Conservation (phyloP, 2,329 filamentous ascomycete species). For the Scytalidium lignicola region DNA sequence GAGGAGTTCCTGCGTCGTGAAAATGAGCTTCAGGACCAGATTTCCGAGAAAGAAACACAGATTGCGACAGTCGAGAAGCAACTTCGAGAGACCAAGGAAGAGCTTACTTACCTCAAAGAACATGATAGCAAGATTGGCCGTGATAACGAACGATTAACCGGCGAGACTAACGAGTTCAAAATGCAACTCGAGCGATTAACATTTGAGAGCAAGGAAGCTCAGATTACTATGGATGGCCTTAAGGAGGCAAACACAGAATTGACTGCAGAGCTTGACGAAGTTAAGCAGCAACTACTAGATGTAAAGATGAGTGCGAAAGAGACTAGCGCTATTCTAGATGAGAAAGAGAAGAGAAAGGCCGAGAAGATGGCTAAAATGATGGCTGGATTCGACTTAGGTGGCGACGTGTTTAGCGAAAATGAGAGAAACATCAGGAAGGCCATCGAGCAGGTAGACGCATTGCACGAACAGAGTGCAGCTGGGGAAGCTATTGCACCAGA, state of each 20-base stretch:
- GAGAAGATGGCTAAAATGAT: constrained; percentile 99
- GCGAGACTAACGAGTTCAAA: constrained; percentile 85
- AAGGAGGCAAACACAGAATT: constrained; percentile 95
- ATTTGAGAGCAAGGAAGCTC: constrained; percentile 94
- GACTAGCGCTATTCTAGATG: constrained; percentile 80
- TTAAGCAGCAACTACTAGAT: constrained; percentile 93
- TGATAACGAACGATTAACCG: constrained; percentile 81
- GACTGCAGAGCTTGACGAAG: constrained; percentile 84
- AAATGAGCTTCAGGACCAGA: constrained; percentile 94
- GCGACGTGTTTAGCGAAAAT: constrained; percentile 89
- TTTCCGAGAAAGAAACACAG: constrained; percentile 85
- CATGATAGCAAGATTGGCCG: constrained; percentile 77
- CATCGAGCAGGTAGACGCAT: constrained; percentile 74
- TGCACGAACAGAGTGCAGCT: constrained; percentile 69
- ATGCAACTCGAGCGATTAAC: constrained; percentile 95
- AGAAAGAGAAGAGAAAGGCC: constrained; percentile 98
- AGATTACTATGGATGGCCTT: constrained; percentile 95
- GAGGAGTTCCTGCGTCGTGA: constrained; percentile 93
- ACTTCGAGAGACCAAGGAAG: constrained; percentile 78
- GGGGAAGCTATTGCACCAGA: constrained; percentile 80
- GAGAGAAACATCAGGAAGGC: constrained; percentile 79
- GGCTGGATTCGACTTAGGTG: constrained; percentile 93
- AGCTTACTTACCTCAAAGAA: constrained; percentile 79
- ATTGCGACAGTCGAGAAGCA: constrained; percentile 75
- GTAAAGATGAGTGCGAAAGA: constrained; percentile 97